phyloP scores from a whole-genome alignment of 306 rosid species.

The Gleditsia sinensis region DNA sequence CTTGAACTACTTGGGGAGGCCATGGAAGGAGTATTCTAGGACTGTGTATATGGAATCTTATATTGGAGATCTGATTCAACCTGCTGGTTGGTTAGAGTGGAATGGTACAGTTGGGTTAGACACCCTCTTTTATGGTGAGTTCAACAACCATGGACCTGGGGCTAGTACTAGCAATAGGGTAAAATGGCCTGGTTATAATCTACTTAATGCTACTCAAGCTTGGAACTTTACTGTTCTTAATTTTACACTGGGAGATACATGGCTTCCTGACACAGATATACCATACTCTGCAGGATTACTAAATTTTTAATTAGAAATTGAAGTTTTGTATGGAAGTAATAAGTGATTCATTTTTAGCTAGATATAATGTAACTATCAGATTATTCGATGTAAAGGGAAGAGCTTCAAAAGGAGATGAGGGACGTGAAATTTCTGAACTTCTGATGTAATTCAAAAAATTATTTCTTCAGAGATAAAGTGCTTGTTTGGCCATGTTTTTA shows the following conservation, averaged over 20 bases:
- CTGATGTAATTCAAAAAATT: conserved; percentile 20
- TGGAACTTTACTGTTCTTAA: conserved; percentile 63
- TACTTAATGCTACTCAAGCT: conserved; percentile 62
- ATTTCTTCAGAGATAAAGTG: not conserved
- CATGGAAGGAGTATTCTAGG: conserved; percentile 73
- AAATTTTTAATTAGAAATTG: not conserved
- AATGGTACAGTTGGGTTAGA: conserved; percentile 66
- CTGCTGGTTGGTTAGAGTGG: conserved; percentile 79
- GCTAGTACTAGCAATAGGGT: conserved; percentile 61
- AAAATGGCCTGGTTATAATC: conserved; percentile 60
- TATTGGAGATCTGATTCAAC: conserved; percentile 55
- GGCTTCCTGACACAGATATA: conserved; percentile 74
- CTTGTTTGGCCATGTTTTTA: too few relatives aligned
- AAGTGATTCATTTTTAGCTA: conserved; percentile 16
- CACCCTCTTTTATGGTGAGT: conserved; percentile 76
- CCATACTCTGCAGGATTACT: conserved; percentile 60
- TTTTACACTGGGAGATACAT: conserved; percentile 61
- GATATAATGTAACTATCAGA: conserved; percentile 4
- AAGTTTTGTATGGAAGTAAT: not conserved
- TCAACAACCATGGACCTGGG: conserved; percentile 65
- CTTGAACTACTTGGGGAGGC: conserved; percentile 58
- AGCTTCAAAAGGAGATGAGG: not conserved
- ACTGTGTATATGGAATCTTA: conserved; percentile 81
- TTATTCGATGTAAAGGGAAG: not conserved
- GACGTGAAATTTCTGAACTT: conserved; percentile 1